A percentile compares a stretch with the other conserved stretches of the same genome.
These are phyloP conservation scores for Theobroma cacao DNA, from an alignment of 345 rosid species.

Conservation along the genomic window DNA sequence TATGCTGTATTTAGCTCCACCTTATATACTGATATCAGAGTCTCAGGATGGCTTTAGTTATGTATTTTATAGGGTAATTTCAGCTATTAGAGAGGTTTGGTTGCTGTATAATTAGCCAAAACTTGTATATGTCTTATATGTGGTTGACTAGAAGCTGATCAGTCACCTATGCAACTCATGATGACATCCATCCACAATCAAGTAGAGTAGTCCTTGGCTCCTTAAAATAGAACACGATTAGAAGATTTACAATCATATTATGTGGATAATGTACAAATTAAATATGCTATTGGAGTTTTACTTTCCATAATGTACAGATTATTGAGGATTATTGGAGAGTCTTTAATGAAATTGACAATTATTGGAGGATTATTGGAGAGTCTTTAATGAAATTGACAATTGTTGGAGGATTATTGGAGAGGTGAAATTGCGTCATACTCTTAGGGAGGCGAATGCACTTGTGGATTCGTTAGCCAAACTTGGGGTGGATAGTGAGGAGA, in stretches of 20 bases:
- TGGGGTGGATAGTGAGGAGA: too few species aligned
- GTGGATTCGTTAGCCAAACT: too few species aligned
- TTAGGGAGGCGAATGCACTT: too few species aligned
- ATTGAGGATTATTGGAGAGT: too few species aligned
- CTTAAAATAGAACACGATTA: background rate
- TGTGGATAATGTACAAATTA: background rate
- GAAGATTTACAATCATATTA: background rate
- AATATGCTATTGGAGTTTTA: background rate
- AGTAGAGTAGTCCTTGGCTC: background rate
- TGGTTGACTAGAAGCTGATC: background rate
- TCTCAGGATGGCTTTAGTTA: background rate
- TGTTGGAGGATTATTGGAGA: too few species aligned
- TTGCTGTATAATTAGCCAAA: background rate
- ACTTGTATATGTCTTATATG: background rate
- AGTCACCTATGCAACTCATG: background rate
- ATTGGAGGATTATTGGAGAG: too few species aligned
- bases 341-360: too few species aligned
- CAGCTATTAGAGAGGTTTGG: background rate
- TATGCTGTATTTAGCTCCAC: background rate
- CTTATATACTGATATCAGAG: background rate
- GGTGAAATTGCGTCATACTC: too few species aligned
- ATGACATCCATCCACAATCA: background rate
- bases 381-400: too few species aligned
- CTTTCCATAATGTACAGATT: too few species aligned
- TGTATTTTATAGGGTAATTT: background rate